Conservation (phyloP, 176 grass and related monocot genomes). For the Puccinellia tenuiflora region DNA sequence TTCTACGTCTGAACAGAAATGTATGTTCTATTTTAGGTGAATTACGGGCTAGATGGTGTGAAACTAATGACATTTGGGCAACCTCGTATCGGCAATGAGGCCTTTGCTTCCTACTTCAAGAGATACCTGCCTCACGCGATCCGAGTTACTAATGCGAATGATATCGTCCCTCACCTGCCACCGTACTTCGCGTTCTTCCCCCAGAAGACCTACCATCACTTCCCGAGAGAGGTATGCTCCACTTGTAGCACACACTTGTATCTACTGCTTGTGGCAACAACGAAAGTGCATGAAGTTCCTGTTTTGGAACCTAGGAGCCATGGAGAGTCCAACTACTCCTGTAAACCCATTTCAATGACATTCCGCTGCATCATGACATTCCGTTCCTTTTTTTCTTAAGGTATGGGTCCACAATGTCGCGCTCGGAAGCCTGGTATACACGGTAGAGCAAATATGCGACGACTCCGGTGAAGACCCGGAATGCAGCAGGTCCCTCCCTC, state of each 20-base stretch:
- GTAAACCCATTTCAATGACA: neutral
- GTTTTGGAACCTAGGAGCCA: neutral
- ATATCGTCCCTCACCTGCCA: conserved; percentile 87
- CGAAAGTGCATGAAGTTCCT: neutral
- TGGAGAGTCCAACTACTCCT: neutral
- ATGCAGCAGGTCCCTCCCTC: conserved; percentile 57
- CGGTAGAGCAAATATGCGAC: conserved; percentile 61
- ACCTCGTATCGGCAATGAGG: conserved; percentile 82
- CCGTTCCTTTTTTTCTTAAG: conserved; percentile 31
- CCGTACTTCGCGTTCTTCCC: conserved; percentile 80
- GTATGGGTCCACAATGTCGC: conserved; percentile 64
- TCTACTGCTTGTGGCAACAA: neutral
- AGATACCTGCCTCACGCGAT: conserved; percentile 64
- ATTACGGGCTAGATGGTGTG: conserved; percentile 52
- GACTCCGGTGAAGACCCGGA: conserved; percentile 77
- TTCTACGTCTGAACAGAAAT: neutral
- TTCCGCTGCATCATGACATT: neutral
- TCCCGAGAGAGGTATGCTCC: conserved; percentile 71
- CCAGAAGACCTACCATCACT: conserved; percentile 91
- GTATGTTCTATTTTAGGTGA: conserved; percentile 44
- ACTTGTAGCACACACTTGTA: neutral
- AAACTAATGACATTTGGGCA: conserved; percentile 82
- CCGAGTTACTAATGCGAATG: conserved; percentile 68
- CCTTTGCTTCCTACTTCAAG: conserved; percentile 77
- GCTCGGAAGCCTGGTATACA: conserved; percentile 52